These are phyloP conservation scores for Monosporozyma servazzii DNA, from an alignment of 805 yeast species.

Conservation along the genomic window DNA sequence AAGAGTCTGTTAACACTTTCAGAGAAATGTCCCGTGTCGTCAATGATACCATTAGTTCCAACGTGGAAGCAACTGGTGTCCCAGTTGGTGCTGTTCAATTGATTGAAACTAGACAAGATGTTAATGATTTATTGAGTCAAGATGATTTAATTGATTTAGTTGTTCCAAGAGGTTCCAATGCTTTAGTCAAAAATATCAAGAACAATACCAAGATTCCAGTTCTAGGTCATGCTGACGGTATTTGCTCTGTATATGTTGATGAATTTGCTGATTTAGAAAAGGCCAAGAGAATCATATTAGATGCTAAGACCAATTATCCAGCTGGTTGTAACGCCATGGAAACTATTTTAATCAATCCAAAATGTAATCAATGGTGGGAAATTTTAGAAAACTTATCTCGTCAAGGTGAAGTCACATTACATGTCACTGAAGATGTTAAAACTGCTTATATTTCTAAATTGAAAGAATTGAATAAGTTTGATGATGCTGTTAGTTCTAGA, in stretches of 20 bases:
- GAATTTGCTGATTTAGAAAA: constrained; percentile 65
- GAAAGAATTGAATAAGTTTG: constrained; percentile 7
- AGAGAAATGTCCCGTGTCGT: constrained; percentile 70
- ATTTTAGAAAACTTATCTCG: constrained; percentile 41
- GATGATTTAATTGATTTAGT: constrained; percentile 90
- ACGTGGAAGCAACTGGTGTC: constrained; percentile 47
- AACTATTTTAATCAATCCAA: constrained; percentile 52
- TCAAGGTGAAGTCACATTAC: constrained; percentile 59
- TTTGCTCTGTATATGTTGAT: constrained; percentile 82
- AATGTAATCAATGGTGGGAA: constrained; percentile 30
- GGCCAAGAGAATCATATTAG: constrained; percentile 69
- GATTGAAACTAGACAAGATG: constrained; percentile 83
- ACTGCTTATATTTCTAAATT: constrained; percentile 20
- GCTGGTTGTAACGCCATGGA: constrained; percentile 99
- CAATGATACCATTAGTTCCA: constrained; percentile 40
- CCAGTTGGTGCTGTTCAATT: constrained; percentile 80
- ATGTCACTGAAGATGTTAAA: constrained; percentile 47
- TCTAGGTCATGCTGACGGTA: constrained; percentile 97
- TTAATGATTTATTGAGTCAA: constrained; percentile 71
- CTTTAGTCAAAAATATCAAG: constrained; percentile 78
- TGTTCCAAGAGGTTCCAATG: constrained; percentile 96
- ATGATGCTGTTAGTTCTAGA: constrained; percentile 14
- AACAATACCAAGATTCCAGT: constrained; percentile 89
- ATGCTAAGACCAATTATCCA: constrained; percentile 91
- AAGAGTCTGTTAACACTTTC: constrained; percentile 82